phyloP scores from a whole-genome alignment of 2,329 filamentous ascomycete genomes.

The Claviceps monticola region DNA sequence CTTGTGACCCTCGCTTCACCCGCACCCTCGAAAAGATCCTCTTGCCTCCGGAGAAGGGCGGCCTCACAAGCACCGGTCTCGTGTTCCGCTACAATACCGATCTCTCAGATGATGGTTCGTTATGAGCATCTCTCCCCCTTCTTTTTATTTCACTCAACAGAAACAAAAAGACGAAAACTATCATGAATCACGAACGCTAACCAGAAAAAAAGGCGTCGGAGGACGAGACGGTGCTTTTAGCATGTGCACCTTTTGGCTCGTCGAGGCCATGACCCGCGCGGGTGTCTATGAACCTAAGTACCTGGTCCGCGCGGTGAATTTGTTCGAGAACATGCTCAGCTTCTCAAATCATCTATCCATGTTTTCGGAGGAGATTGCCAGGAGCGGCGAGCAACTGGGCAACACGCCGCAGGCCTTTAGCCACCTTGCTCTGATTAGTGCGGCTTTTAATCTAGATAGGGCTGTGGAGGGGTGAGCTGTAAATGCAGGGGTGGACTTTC shows the following conservation, averaged over 20 bases:
- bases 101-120: constrained; percentile 51
- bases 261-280: constrained; percentile 62
- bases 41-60: constrained; percentile 58
- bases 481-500: constrained; percentile 2
- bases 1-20: constrained; percentile 62
- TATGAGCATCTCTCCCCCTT: background rate
- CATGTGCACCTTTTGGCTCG: constrained; percentile 76
- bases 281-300: constrained; percentile 52
- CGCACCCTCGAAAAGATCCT: constrained; percentile 61
- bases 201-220: constrained; percentile 42
- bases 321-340: constrained; percentile 66
- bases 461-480: constrained; percentile 17
- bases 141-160: background rate
- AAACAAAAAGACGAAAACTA: background rate
- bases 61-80: constrained; percentile 59
- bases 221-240: constrained; percentile 63
- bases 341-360: constrained; percentile 67
- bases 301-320: constrained; percentile 44
- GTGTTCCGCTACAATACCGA: constrained; percentile 64
- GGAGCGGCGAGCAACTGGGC: constrained; percentile 62
- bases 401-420: constrained; percentile 72
- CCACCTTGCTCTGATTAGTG: constrained; percentile 61
- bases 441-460: constrained; percentile 61
- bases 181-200: background rate
- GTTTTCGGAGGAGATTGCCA: constrained; percentile 67